phyloP scores from a whole-genome alignment of 805 yeast species.

The Metschnikowia colocasiae region DNA sequence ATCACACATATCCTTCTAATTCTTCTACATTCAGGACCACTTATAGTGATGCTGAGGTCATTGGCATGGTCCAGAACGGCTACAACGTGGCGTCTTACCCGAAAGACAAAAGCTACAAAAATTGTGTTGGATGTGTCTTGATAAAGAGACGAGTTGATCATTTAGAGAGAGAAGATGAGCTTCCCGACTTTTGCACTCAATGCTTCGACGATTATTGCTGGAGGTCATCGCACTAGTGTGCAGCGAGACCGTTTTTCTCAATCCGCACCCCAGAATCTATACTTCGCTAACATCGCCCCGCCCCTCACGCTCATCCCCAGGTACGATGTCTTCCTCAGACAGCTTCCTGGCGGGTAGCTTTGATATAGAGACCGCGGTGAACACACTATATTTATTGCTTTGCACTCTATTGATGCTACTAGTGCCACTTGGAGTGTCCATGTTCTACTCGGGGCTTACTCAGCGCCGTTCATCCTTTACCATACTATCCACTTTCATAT shows the following conservation, averaged over 20 bases:
- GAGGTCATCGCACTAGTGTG: slow-evolving; percentile 1
- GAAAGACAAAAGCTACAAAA: slow-evolving; percentile 39
- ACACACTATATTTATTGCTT: slow-evolving; percentile 34
- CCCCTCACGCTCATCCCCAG: background rate
- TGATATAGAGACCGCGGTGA: slow-evolving; percentile 13
- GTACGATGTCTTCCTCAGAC: background rate
- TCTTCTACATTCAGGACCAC: slow-evolving; percentile 57
- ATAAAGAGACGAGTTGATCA: slow-evolving; percentile 37
- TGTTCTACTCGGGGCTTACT: slow-evolving; percentile 42
- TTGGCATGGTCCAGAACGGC: slow-evolving; percentile 49
- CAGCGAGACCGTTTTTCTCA: background rate
- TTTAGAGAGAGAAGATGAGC: background rate
- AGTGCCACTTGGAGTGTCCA: slow-evolving; percentile 33
- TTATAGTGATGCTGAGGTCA: slow-evolving; percentile 43
- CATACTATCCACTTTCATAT: slow-evolving; percentile 35
- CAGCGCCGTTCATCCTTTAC: slow-evolving; percentile 41
- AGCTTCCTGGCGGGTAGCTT: background rate
- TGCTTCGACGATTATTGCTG: slow-evolving; percentile 15
- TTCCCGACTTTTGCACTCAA: slow-evolving; percentile 3
- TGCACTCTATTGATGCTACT: slow-evolving; percentile 33
- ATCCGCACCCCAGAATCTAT: slow-evolving; percentile 5
- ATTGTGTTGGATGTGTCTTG: slow-evolving; percentile 57
- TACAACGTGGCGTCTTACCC: slow-evolving; percentile 46
- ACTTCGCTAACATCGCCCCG: background rate
- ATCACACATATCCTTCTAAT: slow-evolving; percentile 44